Conservation (phyloP, 108 stramenopile genomes). For the Fistulifera pelliculosa region DNA sequence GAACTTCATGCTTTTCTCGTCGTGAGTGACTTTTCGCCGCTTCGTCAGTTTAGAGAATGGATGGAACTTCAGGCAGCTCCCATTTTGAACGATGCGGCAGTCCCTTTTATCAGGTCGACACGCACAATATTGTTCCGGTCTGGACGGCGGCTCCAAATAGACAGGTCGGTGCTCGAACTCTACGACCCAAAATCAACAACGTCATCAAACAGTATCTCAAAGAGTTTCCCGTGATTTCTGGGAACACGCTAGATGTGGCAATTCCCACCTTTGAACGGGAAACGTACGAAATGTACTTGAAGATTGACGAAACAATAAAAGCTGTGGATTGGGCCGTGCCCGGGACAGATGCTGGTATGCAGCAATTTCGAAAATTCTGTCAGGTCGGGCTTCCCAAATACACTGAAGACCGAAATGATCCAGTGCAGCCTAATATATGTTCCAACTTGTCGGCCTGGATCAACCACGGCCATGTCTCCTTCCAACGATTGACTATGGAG, state of each 20-base stretch:
- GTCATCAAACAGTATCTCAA: slow-evolving; percentile 57
- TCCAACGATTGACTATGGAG: slow-evolving; percentile 69
- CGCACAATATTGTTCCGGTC: slow-evolving; percentile 96
- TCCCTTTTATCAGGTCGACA: slow-evolving; percentile 94
- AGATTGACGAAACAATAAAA: slow-evolving; percentile 52
- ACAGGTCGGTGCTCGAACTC: slow-evolving; percentile 94
- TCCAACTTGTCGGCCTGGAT: slow-evolving; percentile 86
- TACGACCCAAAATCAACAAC: slow-evolving; percentile 90
- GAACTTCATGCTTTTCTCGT: slow-evolving; percentile 40
- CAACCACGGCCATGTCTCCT: slow-evolving; percentile 83
- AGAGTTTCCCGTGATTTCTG: slow-evolving; percentile 61
- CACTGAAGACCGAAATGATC: slow-evolving; percentile 86
- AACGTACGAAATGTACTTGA: slow-evolving; percentile 31
- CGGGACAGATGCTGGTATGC: slow-evolving; percentile 63
- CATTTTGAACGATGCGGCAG: slow-evolving; percentile 25
- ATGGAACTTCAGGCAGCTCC: slow-evolving; percentile 42
- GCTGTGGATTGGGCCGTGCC: slow-evolving; percentile 49
- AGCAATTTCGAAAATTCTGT: slow-evolving; percentile 69
- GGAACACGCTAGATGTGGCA: slow-evolving; percentile 29
- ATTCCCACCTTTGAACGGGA: slow-evolving; percentile 28
- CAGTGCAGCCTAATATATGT: slow-evolving; percentile 57
- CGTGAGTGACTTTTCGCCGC: slow-evolving; percentile 86
- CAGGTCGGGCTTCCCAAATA: slow-evolving; percentile 56
- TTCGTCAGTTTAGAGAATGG: slow-evolving; percentile 68
- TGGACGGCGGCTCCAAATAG: slow-evolving; percentile 89